These are phyloP conservation scores for Ophiocordyceps camponoti-saundersi DNA, from an alignment of 2,329 filamentous ascomycete genomes.

Conservation along the genomic window DNA sequence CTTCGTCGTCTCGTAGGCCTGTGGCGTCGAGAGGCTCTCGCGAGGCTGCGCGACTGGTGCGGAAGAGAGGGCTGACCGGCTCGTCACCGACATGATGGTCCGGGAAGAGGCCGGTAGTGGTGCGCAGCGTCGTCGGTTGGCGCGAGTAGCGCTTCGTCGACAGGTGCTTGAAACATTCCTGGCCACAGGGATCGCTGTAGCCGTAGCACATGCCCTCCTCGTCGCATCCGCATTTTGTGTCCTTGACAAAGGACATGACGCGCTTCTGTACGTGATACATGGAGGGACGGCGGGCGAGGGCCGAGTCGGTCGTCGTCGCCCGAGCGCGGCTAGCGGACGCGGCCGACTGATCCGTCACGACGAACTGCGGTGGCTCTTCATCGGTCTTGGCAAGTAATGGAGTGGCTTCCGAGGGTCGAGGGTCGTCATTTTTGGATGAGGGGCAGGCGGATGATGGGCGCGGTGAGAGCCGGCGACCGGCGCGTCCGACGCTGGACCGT, in stretches of 20 bases:
- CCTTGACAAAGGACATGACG: constrained; percentile 47
- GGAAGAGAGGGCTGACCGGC: constrained; percentile 15
- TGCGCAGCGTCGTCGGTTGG: constrained; percentile 21
- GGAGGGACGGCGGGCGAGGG: constrained; percentile 29
- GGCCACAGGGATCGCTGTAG: constrained; percentile 47
- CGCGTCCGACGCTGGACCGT: constrained; percentile 13
- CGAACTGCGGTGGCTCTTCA: too few relatives aligned
- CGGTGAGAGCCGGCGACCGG: constrained; percentile 13
- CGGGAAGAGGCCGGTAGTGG: constrained; percentile 19
- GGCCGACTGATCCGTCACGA: too few relatives aligned
- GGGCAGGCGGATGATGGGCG: constrained; percentile 9
- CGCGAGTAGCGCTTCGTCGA: constrained; percentile 18
- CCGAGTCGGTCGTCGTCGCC: constrained; percentile 8
- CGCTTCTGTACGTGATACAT: constrained; percentile 36
- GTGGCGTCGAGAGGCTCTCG: constrained; percentile 15
- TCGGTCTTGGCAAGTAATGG: constrained; percentile 21
- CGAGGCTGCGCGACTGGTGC: constrained; percentile 21
- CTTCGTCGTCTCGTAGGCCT: constrained; percentile 7
- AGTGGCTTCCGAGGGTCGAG: constrained; percentile 24
- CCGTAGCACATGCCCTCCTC: constrained; percentile 44
- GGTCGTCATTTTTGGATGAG: constrained; percentile 1
- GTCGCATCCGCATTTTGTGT: constrained; percentile 46
- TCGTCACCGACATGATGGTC: constrained; percentile 8
- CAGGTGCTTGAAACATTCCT: constrained; percentile 47
- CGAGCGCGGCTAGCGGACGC: constrained; percentile 7